Evolutionary conservation across 208 protist genomes (phyloP), one percentile per base, ranked within the genome.

Genomic region (Trypanosoma congolense): DNA sequence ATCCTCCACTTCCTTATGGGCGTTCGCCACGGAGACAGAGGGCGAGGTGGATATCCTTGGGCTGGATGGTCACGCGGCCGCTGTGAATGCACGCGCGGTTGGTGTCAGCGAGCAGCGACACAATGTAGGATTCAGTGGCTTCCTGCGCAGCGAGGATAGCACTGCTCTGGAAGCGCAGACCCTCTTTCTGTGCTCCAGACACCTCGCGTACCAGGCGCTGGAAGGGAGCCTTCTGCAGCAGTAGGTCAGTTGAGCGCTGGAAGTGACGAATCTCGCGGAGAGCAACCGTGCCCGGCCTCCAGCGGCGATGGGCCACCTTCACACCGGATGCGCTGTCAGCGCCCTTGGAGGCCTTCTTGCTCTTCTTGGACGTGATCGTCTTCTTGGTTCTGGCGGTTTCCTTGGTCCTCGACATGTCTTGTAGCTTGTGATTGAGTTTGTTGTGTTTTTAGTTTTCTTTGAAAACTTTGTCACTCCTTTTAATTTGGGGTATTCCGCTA

Each of bases 201-300:
- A 52, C 47, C 47, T 52, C 47, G 19, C 47, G 47, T 4, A 96
- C 86, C 26, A 96, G 75, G 61, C 90, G 73, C 73, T 92, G 84
- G 82, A 96, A 96, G 31, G 87, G 79, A 3, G 82, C 63, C 67
- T 88, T 90, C 55, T 88, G 70, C 48, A 96, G 90, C 45, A 96
- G 80, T 52, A 96, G 83, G 59, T 93, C 83, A 25, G 86, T 93
- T 53, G 64, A 73, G 68, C 84, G 83, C 74, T 91, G 83, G 78
- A 82, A 91, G 45, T 63, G 70, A 54, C 94, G 76, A 80, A 99
- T 99, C 83, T 99, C 98, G 71, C 96, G 85, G 48, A 99, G 89
- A 30, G 98, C 98, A 29, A 98, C 96, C 18, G 96, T 98, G 66
- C 98, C 97, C 57, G 96, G 98, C 61, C 95, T 77, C 90, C 93